phyloP scores from a whole-genome alignment of 192 early-diverging fungal species.

The Coemansia sp. region DNA sequence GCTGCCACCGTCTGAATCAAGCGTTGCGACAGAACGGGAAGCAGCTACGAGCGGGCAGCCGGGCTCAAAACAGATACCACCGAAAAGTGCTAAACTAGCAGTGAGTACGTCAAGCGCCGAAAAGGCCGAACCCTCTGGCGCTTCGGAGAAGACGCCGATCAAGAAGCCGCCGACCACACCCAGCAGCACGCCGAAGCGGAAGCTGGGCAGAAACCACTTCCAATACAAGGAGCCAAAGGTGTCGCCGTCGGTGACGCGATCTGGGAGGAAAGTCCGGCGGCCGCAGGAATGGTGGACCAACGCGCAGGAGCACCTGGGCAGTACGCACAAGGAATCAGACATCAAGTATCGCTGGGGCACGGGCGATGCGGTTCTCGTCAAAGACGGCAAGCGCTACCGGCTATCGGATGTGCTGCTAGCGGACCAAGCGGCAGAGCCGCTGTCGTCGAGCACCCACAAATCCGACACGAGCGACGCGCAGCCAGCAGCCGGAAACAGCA shows the following conservation, averaged over 20 bases:
- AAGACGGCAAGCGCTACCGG: constrained; percentile 30
- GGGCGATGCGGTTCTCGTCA: constrained; percentile 30
- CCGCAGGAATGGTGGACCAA: constrained; percentile 50
- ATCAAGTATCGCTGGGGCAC: constrained; percentile 46
- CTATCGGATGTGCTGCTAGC: constrained; percentile 27
- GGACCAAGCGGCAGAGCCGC: constrained; percentile 3
- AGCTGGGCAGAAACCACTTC: constrained; percentile 6
- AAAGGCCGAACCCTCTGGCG: background rate
- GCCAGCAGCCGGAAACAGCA: background rate
- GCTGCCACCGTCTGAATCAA: background rate
- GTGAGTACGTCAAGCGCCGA: background rate
- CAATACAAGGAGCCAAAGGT: constrained; percentile 19
- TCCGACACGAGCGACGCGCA: background rate
- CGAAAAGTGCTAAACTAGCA: background rate
- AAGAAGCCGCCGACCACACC: background rate
- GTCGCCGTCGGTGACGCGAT: constrained; percentile 30
- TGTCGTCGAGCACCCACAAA: background rate
- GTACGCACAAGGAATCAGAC: constrained; percentile 17
- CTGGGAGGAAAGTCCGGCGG: constrained; percentile 33
- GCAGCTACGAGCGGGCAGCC: background rate
- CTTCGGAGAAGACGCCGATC: background rate
- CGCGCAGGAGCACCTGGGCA: constrained; percentile 32
- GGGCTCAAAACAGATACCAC: background rate
- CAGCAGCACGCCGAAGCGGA: constrained; percentile 14
- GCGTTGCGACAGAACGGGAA: background rate